Percentiles rank a stretch among this genome's conserved stretches.
phyloP scores from a whole-genome alignment of 805 yeast species.

The Kodamaea kakaduensis region DNA sequence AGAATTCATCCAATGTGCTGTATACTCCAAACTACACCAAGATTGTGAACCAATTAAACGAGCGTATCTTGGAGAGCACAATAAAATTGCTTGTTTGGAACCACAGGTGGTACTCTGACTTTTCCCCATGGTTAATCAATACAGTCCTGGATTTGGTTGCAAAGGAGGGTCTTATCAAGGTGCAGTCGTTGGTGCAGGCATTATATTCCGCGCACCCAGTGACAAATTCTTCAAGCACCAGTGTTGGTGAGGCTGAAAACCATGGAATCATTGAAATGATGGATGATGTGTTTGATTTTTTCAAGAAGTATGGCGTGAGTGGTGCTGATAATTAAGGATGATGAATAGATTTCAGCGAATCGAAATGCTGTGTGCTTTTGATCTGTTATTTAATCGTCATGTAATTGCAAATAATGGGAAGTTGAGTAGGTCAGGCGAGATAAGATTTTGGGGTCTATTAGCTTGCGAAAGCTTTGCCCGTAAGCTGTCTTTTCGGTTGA shows the following conservation, averaged over 20 bases:
- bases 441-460: too few species aligned
- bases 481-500: too few species aligned
- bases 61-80: constrained; percentile 59
- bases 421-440: too few species aligned
- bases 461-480: too few species aligned
- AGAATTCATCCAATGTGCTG: constrained; percentile 16
- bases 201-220: constrained; percentile 44
- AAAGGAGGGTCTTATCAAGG: constrained; percentile 75
- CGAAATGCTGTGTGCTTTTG: too few species aligned
- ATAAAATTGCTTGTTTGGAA: constrained; percentile 93
- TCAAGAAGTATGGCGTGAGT: constrained; percentile 33
- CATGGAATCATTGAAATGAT: constrained; percentile 57
- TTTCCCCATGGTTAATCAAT: constrained; percentile 65
- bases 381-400: too few species aligned
- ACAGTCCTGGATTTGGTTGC: constrained; percentile 58
- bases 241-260: constrained; percentile 19
- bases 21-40: constrained; percentile 34
- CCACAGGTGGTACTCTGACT: constrained; percentile 95
- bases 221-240: constrained; percentile 10
- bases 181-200: constrained; percentile 67
- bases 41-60: constrained; percentile 43
- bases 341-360: background rate
- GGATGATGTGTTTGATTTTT: constrained; percentile 47
- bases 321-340: constrained; percentile 5
- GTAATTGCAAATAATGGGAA: too few species aligned